Evolutionary conservation across 2,329 filamentous ascomycete genomes (phyloP), one percentile per base, ranked within the genome.

Genomic region (Pyricularia grisea): DNA sequence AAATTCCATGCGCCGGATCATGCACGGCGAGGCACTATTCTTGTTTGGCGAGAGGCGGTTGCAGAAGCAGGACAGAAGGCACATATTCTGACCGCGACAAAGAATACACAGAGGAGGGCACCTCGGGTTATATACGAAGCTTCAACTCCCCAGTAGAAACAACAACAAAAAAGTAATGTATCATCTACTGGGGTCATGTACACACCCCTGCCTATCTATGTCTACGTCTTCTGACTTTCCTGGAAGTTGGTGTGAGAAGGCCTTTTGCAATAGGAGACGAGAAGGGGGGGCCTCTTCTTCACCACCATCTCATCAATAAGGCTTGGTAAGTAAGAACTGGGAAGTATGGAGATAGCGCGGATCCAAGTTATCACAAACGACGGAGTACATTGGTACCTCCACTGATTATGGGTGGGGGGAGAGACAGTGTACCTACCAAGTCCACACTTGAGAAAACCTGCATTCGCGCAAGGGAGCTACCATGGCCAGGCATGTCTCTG

Each of bases 201-300:
- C 66, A 58, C 67, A 42, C 67, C 58, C 55, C 55, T 20, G 25
- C 58, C 65, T 36, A 36, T 30, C 68, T 66, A 30, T 61, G 42
- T 33, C 33, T 23, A 25, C 36, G 27, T 67, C 68, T 69, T 36
- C 74, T 76, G 75, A 76, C 75, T 74, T 69, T 69, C 67, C 68
- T 66, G 66, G 64, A 72, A 70, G 71, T 72, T 72, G 75, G 75
- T 75, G 75, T 72, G 75, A 67, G 70, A 71, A 72, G 28, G 17
- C 27, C 65, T 67, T 25, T 4, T 67, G 23, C n/a, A 30, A 66
- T 14, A n/a, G 25, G 14, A 61, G 25, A 28, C 6, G 10, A 61
- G 58, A 61, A n/a, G 12, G 20, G 17, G 42, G 33, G 33, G 12
- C 36, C 14, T 50, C 23, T 28, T 14, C 11, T 61, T 61, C 10